Base-by-base conservation (phyloP, 129 eudicot species). In the Glebionis coronaria region DNA sequence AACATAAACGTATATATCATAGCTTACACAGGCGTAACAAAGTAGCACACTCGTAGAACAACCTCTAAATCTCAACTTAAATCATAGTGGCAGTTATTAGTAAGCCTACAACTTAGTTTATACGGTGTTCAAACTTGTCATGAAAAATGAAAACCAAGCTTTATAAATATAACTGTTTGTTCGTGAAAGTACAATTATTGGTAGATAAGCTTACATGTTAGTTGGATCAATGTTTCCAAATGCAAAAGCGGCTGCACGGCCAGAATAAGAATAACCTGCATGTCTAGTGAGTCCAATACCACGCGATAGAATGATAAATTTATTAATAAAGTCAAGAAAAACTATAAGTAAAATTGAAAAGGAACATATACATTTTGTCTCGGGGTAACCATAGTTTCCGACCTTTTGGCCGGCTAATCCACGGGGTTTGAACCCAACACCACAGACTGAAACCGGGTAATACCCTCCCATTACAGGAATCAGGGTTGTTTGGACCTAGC, bases 261-360 rank as follows among this genome's bases (percentile, higher is more conserved):
- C 98, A 28, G 98, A 92, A 84, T 92, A 92, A 15, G 98, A 92
- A 72, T 92, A 92, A 71, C 98, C 98, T 78, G 98, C 98, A 88
- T 92, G 98, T 75, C 98, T 92, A 71, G 76, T 70, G 78, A 78
- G 56, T 65, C 47, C 57, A 71, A 73, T 52, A 70, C 73, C 83
- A 81, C 71, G 67, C 40, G 40, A 35, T 35, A 74, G 58, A 68
- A 51, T 5, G 16, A 45, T 35, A 38, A 23, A 64, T 15, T 35
- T 35, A 35, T 35, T 35, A 35, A 35, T 35, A 35, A 35, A 35
- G 40, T 35, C 40, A 35, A 35, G 9, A 20, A 16, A 53, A 68
- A 67, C 11, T 28, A 16, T 31, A 50, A 44, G 62, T 13, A 64
- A 58, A 44, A 42, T 1, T 45, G 27, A 31, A 15, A 63, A 15